Evolutionary conservation across 805 yeast genomes (phyloP).

Genomic region (Hanseniaspora vineae): DNA sequence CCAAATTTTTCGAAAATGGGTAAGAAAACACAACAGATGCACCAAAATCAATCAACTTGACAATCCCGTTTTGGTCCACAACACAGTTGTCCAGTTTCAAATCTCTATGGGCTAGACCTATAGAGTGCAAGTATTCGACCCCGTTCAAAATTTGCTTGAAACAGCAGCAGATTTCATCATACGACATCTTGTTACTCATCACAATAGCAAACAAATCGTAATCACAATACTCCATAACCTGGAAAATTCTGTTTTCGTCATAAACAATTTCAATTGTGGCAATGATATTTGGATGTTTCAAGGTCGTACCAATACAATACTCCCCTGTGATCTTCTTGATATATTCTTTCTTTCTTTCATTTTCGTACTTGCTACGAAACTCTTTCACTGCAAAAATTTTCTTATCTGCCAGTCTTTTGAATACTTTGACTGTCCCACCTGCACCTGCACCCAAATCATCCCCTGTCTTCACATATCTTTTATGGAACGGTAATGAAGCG

Average conservation of each 20-base stretch:
- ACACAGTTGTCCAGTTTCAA: conserved; percentile 89
- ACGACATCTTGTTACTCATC: conserved; percentile 80
- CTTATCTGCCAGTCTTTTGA: conserved; percentile 51
- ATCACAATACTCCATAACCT: conserved; percentile 92
- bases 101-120: conserved; percentile 87
- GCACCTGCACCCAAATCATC: conserved; percentile 91
- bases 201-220: conserved; percentile 88
- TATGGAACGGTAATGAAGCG: conserved; percentile 42
- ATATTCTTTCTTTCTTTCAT: conserved; percentile 73
- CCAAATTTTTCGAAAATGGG: conserved; percentile 61
- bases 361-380: conserved; percentile 61
- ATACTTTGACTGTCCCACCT: conserved; percentile 78
- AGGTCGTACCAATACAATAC: conserved; percentile 84
- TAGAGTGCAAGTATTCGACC: conserved; percentile 62
- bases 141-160: conserved; percentile 79
- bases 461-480: conserved; percentile 70
- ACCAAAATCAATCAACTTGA: conserved; percentile 86
- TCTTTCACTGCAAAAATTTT: conserved; percentile 86
- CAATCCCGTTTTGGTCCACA: conserved; percentile 67
- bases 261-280: conserved; percentile 86
- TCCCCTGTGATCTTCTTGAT: conserved; percentile 89
- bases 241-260: conserved; percentile 75
- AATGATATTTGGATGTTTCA: conserved; percentile 80
- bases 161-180: conserved; percentile 73
- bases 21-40: conserved; percentile 84